phyloP scores from a whole-genome alignment of 139 green algal species.

The Auxenochlorella pyrenoidosa region DNA sequence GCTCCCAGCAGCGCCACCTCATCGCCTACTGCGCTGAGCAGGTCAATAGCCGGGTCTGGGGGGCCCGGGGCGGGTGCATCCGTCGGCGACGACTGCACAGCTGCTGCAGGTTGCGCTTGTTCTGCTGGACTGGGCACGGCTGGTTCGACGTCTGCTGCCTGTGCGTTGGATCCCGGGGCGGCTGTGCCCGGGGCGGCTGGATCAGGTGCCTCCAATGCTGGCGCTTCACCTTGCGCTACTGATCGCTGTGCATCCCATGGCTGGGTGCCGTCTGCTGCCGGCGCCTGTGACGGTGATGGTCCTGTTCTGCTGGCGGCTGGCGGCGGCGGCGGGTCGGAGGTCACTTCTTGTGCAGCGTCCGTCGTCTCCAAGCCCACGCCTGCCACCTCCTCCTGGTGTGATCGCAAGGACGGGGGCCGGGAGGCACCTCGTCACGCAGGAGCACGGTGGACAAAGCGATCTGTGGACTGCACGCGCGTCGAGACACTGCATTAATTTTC shows the following conservation, averaged over 20 bases:
- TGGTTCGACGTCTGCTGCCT: neutral
- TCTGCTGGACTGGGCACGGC: neutral
- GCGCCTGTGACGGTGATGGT: neutral
- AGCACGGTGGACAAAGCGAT: neutral
- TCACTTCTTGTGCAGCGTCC: neutral
- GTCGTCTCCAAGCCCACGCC: neutral
- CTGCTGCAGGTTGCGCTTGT: neutral
- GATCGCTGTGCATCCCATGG: neutral
- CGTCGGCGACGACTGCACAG: neutral
- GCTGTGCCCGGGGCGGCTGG: too few species aligned
- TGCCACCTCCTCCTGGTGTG: neutral
- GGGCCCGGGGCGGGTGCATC: neutral
- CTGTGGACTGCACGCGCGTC: neutral
- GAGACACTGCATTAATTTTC: neutral
- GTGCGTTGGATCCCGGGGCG: too few species aligned
- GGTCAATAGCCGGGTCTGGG: neutral
- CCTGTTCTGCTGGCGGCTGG: neutral
- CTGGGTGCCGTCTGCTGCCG: neutral
- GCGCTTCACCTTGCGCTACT: too few species aligned
- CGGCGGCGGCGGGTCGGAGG: neutral
- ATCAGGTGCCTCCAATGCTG: neutral
- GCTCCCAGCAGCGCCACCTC: neutral
- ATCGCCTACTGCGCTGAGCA: neutral
- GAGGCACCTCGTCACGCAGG: neutral
- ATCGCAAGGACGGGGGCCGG: neutral